These are phyloP conservation scores for Sporothrix humicola DNA, from an alignment of 2,329 filamentous ascomycete genomes.

Conservation along the genomic window DNA sequence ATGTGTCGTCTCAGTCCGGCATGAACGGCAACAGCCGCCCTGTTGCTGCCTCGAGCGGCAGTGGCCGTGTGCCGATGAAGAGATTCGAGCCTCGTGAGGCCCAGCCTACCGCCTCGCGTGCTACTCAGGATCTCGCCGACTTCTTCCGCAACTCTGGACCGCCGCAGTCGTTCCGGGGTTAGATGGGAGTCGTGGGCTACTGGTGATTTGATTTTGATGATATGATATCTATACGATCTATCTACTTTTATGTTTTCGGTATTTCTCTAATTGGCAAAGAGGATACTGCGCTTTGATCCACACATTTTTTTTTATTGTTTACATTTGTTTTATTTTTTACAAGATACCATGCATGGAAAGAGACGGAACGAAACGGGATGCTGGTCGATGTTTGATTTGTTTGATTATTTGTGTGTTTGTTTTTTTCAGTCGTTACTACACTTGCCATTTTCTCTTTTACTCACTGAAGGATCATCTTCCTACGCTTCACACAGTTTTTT, in stretches of 20 bases:
- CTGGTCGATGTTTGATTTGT: background rate
- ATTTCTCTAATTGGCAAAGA: background rate
- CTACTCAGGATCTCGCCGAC: conserved; percentile 71
- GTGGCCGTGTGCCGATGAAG: conserved; percentile 58
- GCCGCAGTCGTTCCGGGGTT: conserved; percentile 47
- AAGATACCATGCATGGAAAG: conserved; percentile 26
- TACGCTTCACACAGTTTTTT: background rate
- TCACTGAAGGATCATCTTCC: background rate
- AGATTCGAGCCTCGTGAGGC: conserved; percentile 64
- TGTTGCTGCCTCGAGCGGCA: conserved; percentile 29
- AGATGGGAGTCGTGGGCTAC: background rate
- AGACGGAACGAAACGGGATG: conserved; percentile 14
- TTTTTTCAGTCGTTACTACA: background rate
- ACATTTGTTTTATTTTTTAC: background rate
- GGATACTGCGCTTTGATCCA: background rate
- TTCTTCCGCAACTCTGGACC: conserved; percentile 74
- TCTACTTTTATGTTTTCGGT: background rate
- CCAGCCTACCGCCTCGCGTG: conserved; percentile 47
- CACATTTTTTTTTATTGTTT: background rate
- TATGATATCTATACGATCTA: conserved; percentile 6
- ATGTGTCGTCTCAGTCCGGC: conserved; percentile 4
- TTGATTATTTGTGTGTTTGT: background rate
- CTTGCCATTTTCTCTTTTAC: background rate
- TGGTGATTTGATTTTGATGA: background rate
- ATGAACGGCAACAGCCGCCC: conserved; percentile 21